Evolutionary conservation across 345 rosid species (phyloP), one percentile per base, ranked within the genome.

Genomic region (Eucalyptus viminalis): DNA sequence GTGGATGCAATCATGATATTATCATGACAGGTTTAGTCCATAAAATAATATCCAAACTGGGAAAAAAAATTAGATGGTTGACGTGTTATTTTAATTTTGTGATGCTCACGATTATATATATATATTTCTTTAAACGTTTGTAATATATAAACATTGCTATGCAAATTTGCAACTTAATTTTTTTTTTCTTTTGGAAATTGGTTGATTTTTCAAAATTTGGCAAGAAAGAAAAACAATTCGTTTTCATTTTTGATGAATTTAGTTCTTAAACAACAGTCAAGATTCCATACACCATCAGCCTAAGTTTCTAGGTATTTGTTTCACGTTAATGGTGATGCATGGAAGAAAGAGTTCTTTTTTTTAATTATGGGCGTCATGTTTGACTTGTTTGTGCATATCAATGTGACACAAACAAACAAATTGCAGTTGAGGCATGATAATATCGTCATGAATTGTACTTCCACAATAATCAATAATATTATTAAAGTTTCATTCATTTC

Each of bases 391-490:
- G 7, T 1, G 2, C n/a, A 24, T 6, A 25, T 19, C 0, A 53
- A 19, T 53, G 22, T 53, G 14, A 53, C 24, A 53, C 10, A 53
- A 58, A 27, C 65, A 58, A 58, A 27, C 65, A 58, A 11, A 11
- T 58, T 24, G 0, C 14, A 12, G 3, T 25, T 5, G 65, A 58
- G 65, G 65, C 65, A 25, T 1, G 0, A 11, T 27, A 1, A 3
- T 4, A 4, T 25, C 15, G 0, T 60, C 67, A 12, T 11, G 15
- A 60, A 5, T 24, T 1, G 14, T 60, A 60, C 67, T 60, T 60
- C 15, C 67, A 25, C 31, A 60, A 25, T 60, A 60, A 60, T 11
- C 0, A 25, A 58, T 11, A 58, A 58, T 58, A 58, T 21, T 24
- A 10, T 25, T 24, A 5, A 58, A 58, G 1, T 11, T 25, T 25